Evolutionary conservation across 1,284 basidiomycete species (phyloP), one percentile per base, ranked within the genome.

Genomic region (Somion occarium): DNA sequence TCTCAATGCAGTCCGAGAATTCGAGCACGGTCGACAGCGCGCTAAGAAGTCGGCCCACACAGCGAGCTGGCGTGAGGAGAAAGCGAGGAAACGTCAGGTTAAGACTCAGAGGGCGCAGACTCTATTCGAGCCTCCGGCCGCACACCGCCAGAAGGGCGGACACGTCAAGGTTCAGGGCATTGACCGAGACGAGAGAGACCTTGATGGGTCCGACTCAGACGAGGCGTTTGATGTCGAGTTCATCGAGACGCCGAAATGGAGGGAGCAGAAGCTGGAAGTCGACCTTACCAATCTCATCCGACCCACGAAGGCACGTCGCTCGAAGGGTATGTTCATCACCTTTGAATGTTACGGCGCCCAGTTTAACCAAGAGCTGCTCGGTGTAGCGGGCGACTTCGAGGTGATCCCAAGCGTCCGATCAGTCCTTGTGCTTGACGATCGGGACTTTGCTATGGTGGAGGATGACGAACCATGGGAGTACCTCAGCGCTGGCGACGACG

Each of bases 381-480:
- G 15, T 26, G 24, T 27, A 46, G 48, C 61, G 23, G 62, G 58
- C 34, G 79, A 80, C 54, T 83, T 79, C 56, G 80, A 82, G 64
- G 57, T 82, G 20, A 64, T 83, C 13, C 76, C 78, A 3, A 69
- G 66, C 39, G 61, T 77, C 27, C 75, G 72, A 26, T 70, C 73
- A 27, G 80, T 83, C 46, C 78, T 83, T 53, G 78, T 71, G 24
- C 67, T 83, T 18, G 48, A 50, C 38, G 67, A 71, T 38, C 56
- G 68, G 15, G 30, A 15, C 30, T 34, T 34, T 34, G 58, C 56
- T 15, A 62, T 60, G 19, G 56, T 56, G 19, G 65, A 64, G 39
- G 56, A 73, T 19, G 78, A 80, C 53, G 80, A 83, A 56, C 73
- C 76, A 37, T 83, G 80, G 80, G 79, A 82, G 56, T 73, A 76